Conservation (phyloP, 1,284 basidiomycete species). For the Austroboletus rostrupii region DNA sequence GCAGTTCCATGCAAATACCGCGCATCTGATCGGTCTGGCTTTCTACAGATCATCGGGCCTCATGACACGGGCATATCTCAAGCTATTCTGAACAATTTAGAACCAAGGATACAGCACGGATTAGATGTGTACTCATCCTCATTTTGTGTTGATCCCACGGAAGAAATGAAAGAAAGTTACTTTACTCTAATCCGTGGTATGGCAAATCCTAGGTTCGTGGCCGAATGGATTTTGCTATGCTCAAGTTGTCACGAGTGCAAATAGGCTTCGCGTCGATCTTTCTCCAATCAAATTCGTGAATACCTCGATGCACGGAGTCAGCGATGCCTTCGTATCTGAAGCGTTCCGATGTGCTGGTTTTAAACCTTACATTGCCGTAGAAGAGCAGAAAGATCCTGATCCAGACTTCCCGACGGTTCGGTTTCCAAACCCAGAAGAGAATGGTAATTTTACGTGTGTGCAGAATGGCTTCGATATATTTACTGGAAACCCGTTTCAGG, state of each 20-base stretch:
- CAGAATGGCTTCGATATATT: constrained; percentile 3
- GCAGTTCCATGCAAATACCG: constrained; percentile 1
- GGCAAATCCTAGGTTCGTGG: constrained; percentile 40
- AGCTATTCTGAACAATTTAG: constrained; percentile 59
- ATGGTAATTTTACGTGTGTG: constrained; percentile 43
- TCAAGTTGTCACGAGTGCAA: neutral
- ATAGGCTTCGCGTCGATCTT: constrained; percentile 11
- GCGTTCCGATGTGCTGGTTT: constrained; percentile 62
- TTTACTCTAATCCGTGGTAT: constrained; percentile 45
- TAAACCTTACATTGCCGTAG: constrained; percentile 53
- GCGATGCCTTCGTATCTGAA: constrained; percentile 54
- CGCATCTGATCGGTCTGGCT: neutral
- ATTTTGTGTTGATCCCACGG: constrained; percentile 54
- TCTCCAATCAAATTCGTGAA: constrained; percentile 59
- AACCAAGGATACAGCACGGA: constrained; percentile 49
- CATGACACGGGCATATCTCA: constrained; percentile 74
- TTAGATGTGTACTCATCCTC: constrained; percentile 30
- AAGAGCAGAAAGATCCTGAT: constrained; percentile 65
- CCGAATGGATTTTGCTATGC: neutral
- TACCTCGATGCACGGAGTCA: constrained; percentile 86
- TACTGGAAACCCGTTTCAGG: constrained; percentile 33
- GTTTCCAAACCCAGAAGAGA: constrained; percentile 87
- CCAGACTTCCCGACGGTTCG: constrained; percentile 80
- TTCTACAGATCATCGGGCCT: constrained; percentile 68
- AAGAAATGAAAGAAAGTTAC: constrained; percentile 58